These are phyloP conservation scores for Umbilicus rupestris DNA, from an alignment of 164 flowering plant genomes.

Conservation along the genomic window DNA sequence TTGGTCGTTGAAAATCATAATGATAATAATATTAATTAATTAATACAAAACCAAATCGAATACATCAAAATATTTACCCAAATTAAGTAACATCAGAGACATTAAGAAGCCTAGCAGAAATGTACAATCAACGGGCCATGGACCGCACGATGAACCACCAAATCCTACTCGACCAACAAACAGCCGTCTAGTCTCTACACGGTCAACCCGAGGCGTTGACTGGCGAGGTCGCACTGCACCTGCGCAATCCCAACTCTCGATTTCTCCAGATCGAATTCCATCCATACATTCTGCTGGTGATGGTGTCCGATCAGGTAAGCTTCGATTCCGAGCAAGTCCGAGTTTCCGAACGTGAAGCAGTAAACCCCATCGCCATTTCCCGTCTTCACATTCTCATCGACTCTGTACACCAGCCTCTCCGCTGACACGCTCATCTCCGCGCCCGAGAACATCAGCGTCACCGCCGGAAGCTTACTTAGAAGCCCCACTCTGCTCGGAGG, in stretches of 20 bases:
- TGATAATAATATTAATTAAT: too few species aligned
- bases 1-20: too few species aligned
- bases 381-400: slow-evolving; percentile 28
- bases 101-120: too few species aligned
- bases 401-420: slow-evolving; percentile 48
- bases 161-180: too few species aligned
- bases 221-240: background rate
- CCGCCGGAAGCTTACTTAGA: slow-evolving; percentile 37
- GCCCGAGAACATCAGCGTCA: slow-evolving; percentile 54
- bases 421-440: slow-evolving; percentile 62
- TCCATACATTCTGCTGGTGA: slow-evolving; percentile 1
- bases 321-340: slow-evolving; percentile 58
- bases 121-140: too few species aligned
- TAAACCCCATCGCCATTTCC: slow-evolving; percentile 35
- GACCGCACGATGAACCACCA: too few species aligned
- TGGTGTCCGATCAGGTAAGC: slow-evolving; percentile 51
- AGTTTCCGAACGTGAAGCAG: slow-evolving; percentile 80
- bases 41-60: too few species aligned
- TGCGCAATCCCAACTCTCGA: slow-evolving; percentile 8
- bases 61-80: too few species aligned
- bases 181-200: background rate
- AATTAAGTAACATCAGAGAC: too few species aligned
- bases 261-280: slow-evolving; percentile 3
- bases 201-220: background rate
- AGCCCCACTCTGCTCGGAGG: slow-evolving; percentile 12